phyloP scores from a whole-genome alignment of 1,284 basidiomycete genomes.

The Rhodotorula sp. region DNA sequence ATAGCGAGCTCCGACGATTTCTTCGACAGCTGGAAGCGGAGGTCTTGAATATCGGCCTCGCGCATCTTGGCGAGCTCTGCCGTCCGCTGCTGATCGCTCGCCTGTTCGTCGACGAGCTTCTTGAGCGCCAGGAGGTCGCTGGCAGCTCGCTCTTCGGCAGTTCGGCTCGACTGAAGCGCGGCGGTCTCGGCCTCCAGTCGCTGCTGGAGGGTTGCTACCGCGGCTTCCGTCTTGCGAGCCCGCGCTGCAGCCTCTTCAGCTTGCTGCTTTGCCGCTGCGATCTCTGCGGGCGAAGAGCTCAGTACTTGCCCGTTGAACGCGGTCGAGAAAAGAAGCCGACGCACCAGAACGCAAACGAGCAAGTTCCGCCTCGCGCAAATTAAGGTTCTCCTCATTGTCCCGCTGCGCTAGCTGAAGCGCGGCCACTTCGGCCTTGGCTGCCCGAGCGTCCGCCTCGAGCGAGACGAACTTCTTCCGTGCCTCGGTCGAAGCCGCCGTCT shows the following conservation, averaged over 20 bases:
- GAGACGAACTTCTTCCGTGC: conserved; percentile 64
- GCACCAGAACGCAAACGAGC: conserved; percentile 48
- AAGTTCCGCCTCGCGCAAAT: conserved; percentile 63
- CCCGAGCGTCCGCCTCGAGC: conserved; percentile 57
- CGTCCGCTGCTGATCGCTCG: conserved; percentile 27
- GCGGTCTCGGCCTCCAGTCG: conserved; percentile 41
- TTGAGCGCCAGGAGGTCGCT: conserved; percentile 27
- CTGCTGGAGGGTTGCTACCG: conserved; percentile 35
- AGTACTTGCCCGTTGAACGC: background rate
- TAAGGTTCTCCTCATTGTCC: conserved; percentile 52
- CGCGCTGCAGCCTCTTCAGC: background rate
- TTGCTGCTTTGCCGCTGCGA: background rate
- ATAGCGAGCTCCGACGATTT: conserved; percentile 34
- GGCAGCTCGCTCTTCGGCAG: conserved; percentile 7
- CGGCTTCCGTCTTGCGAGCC: conserved; percentile 11
- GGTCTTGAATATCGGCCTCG: conserved; percentile 31
- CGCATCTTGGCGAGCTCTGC: conserved; percentile 28
- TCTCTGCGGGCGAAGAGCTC: background rate
- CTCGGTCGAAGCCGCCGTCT: conserved; percentile 72
- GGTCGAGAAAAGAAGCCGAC: background rate
- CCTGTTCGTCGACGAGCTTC: conserved; percentile 35
- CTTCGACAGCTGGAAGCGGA: conserved; percentile 28
- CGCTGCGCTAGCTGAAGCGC: conserved; percentile 55
- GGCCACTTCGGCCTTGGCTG: conserved; percentile 62
- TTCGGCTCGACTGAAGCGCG: conserved; percentile 19